phyloP scores from a whole-genome alignment of 108 stramenopile species.

The Craspedostauros australis region DNA sequence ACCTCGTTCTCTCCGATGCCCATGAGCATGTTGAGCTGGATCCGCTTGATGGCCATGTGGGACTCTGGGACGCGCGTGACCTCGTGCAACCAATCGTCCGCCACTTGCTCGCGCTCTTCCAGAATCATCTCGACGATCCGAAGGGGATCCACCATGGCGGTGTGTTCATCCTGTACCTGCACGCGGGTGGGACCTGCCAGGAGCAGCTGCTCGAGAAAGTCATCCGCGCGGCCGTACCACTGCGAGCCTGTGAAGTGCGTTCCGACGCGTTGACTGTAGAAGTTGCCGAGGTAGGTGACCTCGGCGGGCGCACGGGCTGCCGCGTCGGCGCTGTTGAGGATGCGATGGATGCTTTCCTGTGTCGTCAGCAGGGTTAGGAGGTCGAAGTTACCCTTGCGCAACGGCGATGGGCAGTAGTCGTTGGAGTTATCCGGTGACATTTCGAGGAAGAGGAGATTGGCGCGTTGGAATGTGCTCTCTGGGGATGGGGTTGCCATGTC shows the following conservation, averaged over 20 bases:
- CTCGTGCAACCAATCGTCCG: conserved; percentile 53
- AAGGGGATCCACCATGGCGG: conserved; percentile 43
- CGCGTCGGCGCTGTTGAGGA: conserved; percentile 28
- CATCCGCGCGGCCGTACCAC: conserved; percentile 67
- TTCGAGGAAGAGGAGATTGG: conserved; percentile 31
- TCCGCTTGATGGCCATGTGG: conserved; percentile 53
- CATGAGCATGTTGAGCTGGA: conserved; percentile 42
- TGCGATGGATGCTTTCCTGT: conserved; percentile 68
- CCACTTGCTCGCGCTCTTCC: conserved; percentile 42
- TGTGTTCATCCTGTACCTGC: conserved; percentile 11
- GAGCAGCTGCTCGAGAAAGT: conserved; percentile 65
- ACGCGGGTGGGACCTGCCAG: conserved; percentile 29
- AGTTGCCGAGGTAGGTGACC: conserved; percentile 29
- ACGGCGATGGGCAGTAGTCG: conserved; percentile 42
- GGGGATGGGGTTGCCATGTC: background rate
- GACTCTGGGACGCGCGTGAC: conserved; percentile 34
- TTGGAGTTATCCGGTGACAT: conserved; percentile 1
- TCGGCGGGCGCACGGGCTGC: conserved; percentile 5
- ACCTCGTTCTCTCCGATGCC: conserved; percentile 8
- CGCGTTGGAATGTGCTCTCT: conserved; percentile 1
- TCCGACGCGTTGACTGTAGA: conserved; percentile 37
- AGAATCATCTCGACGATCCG: conserved; percentile 55
- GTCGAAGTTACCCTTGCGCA: conserved; percentile 74
- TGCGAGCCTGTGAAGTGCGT: conserved; percentile 54
- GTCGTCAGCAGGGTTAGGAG: conserved; percentile 58